These are phyloP conservation scores for Cystoderma amianthinum DNA, from an alignment of 768 basidiomycete species.

Conservation along the genomic window DNA sequence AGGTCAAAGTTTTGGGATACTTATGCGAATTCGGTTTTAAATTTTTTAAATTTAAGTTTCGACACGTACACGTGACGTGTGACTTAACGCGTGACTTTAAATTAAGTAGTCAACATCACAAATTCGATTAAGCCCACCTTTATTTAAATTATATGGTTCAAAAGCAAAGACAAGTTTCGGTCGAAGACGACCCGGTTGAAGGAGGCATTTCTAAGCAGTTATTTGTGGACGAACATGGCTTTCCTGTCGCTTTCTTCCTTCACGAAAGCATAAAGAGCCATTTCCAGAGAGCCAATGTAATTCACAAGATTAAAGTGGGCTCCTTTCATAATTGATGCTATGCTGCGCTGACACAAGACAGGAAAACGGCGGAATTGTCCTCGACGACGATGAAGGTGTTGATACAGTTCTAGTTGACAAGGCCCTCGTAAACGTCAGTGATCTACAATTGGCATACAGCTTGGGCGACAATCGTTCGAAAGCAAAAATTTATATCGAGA, in stretches of 20 bases:
- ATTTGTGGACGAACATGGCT: constrained; percentile 16
- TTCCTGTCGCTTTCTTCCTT: constrained; percentile 23
- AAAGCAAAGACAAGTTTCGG: not conserved
- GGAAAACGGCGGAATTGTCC: constrained; percentile 20
- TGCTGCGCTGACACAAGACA: constrained; percentile 3
- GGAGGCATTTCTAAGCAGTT: constrained; percentile 1
- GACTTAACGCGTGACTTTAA: not conserved
- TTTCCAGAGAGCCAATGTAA: constrained; percentile 12
- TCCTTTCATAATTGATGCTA: not conserved
- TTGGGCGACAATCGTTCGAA: constrained; percentile 6
- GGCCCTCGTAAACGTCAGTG: not conserved
- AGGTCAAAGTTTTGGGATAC: too few relatives aligned
- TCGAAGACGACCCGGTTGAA: not conserved
- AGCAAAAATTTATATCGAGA: constrained; percentile 16
- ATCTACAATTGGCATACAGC: constrained; percentile 11
- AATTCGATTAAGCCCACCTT: not conserved
- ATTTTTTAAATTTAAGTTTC: not conserved
- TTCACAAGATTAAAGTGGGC: constrained; percentile 25
- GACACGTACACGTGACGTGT: not conserved
- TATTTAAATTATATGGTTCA: not conserved
- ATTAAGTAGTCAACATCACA: not conserved
- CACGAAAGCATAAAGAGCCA: constrained; percentile 20
- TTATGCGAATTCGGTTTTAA: not conserved
- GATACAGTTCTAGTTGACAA: constrained; percentile 17
- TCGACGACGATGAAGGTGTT: constrained; percentile 9